Percentiles rank a stretch among this genome's conserved stretches.
These are phyloP conservation scores for Trichoderma breve DNA, from an alignment of 2,329 filamentous ascomycete species.

Conservation along the genomic window DNA sequence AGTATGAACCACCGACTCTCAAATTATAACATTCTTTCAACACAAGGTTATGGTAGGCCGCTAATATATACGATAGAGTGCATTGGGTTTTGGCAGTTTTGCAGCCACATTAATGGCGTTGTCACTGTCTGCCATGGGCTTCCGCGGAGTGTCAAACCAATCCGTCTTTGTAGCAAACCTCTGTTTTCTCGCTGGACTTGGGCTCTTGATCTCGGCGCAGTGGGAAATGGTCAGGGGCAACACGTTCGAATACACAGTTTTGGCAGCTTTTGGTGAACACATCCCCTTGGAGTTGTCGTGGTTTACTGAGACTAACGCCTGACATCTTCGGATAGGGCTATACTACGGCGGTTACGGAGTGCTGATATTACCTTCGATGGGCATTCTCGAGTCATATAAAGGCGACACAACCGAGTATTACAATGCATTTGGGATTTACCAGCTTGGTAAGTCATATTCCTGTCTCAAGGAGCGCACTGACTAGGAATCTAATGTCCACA, in stretches of 20 bases:
- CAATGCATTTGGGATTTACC: neutral
- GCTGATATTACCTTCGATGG: neutral
- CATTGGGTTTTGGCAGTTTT: neutral
- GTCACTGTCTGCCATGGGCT: neutral
- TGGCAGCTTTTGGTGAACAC: neutral
- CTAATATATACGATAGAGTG: neutral
- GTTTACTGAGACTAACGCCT: neutral
- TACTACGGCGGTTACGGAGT: neutral
- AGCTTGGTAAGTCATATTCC: neutral
- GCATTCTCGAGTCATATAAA: neutral
- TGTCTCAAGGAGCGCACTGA: neutral
- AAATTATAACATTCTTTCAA: neutral
- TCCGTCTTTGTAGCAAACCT: slow-evolving; percentile 1
- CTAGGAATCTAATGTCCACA: neutral
- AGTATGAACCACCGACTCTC: neutral
- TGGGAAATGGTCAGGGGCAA: neutral
- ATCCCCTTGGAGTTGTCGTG: neutral
- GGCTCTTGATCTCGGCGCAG: neutral
- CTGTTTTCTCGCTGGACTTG: neutral
- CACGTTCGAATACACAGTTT: neutral
- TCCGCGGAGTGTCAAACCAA: neutral
- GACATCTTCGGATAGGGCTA: neutral
- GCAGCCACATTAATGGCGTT: neutral
- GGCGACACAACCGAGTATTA: neutral
- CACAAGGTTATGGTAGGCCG: neutral